phyloP scores from a whole-genome alignment of 2,329 filamentous ascomycete genomes.

The Lojkania enalia region DNA sequence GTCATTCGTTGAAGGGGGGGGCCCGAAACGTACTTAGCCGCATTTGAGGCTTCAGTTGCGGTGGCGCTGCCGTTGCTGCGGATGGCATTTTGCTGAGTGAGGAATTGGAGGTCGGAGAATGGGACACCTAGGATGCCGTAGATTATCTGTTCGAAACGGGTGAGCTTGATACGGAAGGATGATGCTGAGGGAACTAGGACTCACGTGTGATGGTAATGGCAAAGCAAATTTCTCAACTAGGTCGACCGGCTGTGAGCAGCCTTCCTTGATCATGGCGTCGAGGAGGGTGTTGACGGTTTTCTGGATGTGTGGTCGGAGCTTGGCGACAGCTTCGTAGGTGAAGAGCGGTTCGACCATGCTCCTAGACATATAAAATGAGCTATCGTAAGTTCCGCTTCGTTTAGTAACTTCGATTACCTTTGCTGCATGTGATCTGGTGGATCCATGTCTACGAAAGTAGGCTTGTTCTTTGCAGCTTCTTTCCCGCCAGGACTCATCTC shows the following conservation, averaged over 20 bases:
- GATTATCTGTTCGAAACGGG: slow-evolving; percentile 46
- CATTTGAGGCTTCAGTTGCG: slow-evolving; percentile 51
- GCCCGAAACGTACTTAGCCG: too few species aligned
- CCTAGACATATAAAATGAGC: slow-evolving; percentile 34
- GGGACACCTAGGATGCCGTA: slow-evolving; percentile 57
- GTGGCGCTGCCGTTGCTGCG: slow-evolving; percentile 54
- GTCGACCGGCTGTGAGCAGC: slow-evolving; percentile 48
- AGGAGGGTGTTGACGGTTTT: slow-evolving; percentile 52
- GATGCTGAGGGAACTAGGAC: slow-evolving; percentile 7
- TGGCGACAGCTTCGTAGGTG: slow-evolving; percentile 43
- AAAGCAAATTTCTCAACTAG: slow-evolving; percentile 54
- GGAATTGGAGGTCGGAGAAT: slow-evolving; percentile 51
- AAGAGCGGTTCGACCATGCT: slow-evolving; percentile 54
- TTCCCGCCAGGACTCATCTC: slow-evolving; percentile 54
- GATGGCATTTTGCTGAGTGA: slow-evolving; percentile 53
- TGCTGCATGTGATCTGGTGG: slow-evolving; percentile 53
- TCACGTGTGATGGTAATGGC: slow-evolving; percentile 53
- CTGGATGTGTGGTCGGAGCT: slow-evolving; percentile 52
- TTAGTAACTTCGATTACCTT: too few species aligned
- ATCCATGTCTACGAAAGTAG: slow-evolving; percentile 59
- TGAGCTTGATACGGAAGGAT: background rate
- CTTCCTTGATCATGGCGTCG: slow-evolving; percentile 45
- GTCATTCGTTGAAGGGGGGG: too few species aligned
- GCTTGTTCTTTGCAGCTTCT: slow-evolving; percentile 53
- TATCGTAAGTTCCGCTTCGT: slow-evolving; percentile 3